Evolutionary conservation across 2,329 filamentous ascomycete species (phyloP).

Genomic region (Ramularia endophylla): DNA sequence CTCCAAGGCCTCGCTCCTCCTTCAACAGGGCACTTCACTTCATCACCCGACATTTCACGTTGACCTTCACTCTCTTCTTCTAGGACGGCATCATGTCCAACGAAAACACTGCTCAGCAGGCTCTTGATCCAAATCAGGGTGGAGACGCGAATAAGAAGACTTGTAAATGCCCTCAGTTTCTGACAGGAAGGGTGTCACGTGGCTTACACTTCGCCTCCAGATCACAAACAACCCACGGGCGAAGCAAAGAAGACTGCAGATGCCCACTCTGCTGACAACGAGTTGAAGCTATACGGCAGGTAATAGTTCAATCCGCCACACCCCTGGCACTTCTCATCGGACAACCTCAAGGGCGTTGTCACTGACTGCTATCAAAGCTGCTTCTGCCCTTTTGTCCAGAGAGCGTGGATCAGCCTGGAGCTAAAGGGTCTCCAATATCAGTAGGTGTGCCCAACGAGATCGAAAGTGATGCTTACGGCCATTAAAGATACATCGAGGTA

Average conservation of each 20-base stretch:
- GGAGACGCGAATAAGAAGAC: conserved; percentile 55
- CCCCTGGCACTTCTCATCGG: too few species aligned
- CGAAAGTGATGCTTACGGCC: too few species aligned
- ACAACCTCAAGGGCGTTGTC: too few species aligned
- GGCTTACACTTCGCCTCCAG: conserved; percentile 20
- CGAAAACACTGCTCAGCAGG: conserved; percentile 13
- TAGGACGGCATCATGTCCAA: conserved; percentile 3
- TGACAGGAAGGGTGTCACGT: too few species aligned
- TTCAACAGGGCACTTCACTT: too few species aligned
- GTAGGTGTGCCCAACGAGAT: too few species aligned
- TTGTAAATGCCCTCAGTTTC: too few species aligned
- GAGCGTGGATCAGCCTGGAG: conserved; percentile 85
- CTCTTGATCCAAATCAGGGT: conserved; percentile 41
- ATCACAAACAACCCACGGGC: conserved; percentile 67
- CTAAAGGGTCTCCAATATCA: conserved; percentile 73
- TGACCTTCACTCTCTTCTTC: too few species aligned
- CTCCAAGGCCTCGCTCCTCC: too few species aligned
- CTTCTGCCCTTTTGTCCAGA: conserved; percentile 82
- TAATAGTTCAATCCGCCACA: too few species aligned
- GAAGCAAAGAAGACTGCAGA: conserved; percentile 62
- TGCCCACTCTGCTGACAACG: conserved; percentile 62
- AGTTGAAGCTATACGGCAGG: conserved; percentile 69
- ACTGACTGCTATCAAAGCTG: conserved; percentile 41
- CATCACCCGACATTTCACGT: too few species aligned
- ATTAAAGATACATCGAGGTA: conserved; percentile 70